Base-by-base conservation (phyloP, 1,284 basidiomycete genomes). In the Cutaneotrichosporon mucoides region DNA sequence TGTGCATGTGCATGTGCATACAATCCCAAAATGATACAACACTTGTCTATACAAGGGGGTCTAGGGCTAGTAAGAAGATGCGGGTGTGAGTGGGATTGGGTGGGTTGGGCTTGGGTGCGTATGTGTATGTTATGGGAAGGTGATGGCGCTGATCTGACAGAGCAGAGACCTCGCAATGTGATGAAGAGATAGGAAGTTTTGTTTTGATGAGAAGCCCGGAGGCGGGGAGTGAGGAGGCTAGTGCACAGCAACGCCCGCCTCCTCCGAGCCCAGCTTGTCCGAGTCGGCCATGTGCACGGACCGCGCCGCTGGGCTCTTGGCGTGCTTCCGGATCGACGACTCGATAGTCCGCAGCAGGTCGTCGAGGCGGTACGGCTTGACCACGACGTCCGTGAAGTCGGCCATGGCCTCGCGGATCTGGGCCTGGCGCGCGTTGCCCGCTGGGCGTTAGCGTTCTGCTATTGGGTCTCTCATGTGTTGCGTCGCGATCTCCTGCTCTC, bases 281-380 rank as follows among this genome's bases (percentile, higher is more conserved):
- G 42, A 43, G 42, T 15, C n/a, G 12, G 42, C n/a, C 46, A n/a
- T 12, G 33, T 13, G 13, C 46, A 4, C 46, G 34, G 6, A 9
- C 12, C 7, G 13, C 16, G 44, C 44, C 16, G 16, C 44, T 8
- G 3, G 16, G 9, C 46, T 11, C 34, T 36, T 4, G 7, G 38
- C 10, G 34, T 48, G 34, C 15, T 13, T 24, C 10, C 43, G n/a
- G 12, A 55, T 50, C 11, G 68, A 66, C 9, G 65, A 59, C 49
- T 73, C 70, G 40, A 73, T 70, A 57, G 70, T 73, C 5, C 50
- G 51, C 40, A 73, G 53, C 36, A 73, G 53, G 40, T 72, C 66
- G 49, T 73, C 68, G 40, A 73, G 60, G 51, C 70, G 56, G 57
- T 73, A 73, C 16, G 72, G 72, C 57, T 73, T 73, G 65, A 72